Conservation (phyloP, 1,284 basidiomycete genomes). For the Rhizoctonia solani region DNA sequence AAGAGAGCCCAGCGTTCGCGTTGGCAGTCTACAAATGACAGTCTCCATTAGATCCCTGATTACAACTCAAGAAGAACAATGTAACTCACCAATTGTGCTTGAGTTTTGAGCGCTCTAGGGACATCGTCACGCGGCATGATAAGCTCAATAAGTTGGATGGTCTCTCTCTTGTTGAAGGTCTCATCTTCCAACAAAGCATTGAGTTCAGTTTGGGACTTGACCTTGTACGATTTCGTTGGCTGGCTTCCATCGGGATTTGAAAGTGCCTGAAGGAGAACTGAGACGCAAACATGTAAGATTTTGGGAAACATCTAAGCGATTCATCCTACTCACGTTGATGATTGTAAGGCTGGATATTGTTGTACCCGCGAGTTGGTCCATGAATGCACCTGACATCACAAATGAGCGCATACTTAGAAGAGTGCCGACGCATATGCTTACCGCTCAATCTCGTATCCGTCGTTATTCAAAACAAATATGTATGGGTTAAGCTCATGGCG, state of each 20-base stretch:
- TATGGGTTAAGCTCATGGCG: slow-evolving; percentile 70
- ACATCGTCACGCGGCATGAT: slow-evolving; percentile 76
- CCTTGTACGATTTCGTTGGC: slow-evolving; percentile 67
- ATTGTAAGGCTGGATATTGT: slow-evolving; percentile 50
- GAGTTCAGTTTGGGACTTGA: slow-evolving; percentile 66
- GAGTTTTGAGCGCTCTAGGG: slow-evolving; percentile 62
- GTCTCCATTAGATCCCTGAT: not conserved
- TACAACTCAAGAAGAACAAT: not conserved
- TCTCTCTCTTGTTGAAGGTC: slow-evolving; percentile 60
- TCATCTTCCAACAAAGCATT: slow-evolving; percentile 61
- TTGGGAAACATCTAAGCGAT: slow-evolving; percentile 30
- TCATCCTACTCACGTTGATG: slow-evolving; percentile 47
- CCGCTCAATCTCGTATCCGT: slow-evolving; percentile 87
- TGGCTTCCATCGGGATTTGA: slow-evolving; percentile 57
- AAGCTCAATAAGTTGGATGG: slow-evolving; percentile 79
- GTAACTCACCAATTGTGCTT: slow-evolving; percentile 50
- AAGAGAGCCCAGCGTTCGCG: slow-evolving; percentile 10
- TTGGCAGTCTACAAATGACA: slow-evolving; percentile 8
- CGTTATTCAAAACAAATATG: slow-evolving; percentile 87
- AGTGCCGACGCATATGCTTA: slow-evolving; percentile 63
- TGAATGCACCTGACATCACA: slow-evolving; percentile 41
- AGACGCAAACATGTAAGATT: not conserved
- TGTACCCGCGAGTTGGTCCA: slow-evolving; percentile 48
- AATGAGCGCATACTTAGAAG: not conserved
- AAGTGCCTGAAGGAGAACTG: slow-evolving; percentile 33